Evolutionary conservation across 1,284 basidiomycete genomes (phyloP), one percentile per base, ranked within the genome.

Genomic region (Microbotryum saponariae): DNA sequence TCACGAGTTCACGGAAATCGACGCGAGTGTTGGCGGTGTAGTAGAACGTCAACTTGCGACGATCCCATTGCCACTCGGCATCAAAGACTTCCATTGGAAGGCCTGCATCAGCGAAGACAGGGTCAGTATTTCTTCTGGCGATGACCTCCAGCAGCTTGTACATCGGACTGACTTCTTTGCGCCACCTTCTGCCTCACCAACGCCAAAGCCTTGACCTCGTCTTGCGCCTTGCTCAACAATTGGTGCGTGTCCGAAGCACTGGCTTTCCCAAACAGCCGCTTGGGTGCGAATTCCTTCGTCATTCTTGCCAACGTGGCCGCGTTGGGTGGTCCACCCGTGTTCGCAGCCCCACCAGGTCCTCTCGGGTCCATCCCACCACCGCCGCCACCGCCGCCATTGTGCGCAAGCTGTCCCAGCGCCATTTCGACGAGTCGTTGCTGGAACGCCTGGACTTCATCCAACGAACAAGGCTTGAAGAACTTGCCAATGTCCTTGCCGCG

Each of bases 21-120:
- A 98, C 93, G 68, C 94, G 80, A 77, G 91, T 91, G 73, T 94
- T 91, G 58, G 93, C 91, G 63, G 93, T 81, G 76, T 96, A 98
- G 79, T 97, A 97, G 80, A 97, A 97, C 0, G 94, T 97, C 65
- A 98, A 78, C 78, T 97, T 97, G 76, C 92, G 88, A 54, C 94
- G 86, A 77, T 97, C 92, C 89, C 89, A 97, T 76, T 98, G 94
- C 79, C 94, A 97, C 78, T 97, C 94, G 37, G 92, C 93, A 74
- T 96, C 92, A 60, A 96, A 86, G 62, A 98, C 91, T 76, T 93
- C 89, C 94, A 98, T 98, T 20, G 92, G 91, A 72, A 98, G 78
- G 73, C 91, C 74, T 54, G 68, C 18, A 50, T 2, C 23, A 21
- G 31, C 4, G 4, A 10, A 31, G n/a, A 47, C 16, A 8, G n/a